These are phyloP conservation scores for Euphorbia corollata DNA, from an alignment of 441 rosid species.

Conservation along the genomic window DNA sequence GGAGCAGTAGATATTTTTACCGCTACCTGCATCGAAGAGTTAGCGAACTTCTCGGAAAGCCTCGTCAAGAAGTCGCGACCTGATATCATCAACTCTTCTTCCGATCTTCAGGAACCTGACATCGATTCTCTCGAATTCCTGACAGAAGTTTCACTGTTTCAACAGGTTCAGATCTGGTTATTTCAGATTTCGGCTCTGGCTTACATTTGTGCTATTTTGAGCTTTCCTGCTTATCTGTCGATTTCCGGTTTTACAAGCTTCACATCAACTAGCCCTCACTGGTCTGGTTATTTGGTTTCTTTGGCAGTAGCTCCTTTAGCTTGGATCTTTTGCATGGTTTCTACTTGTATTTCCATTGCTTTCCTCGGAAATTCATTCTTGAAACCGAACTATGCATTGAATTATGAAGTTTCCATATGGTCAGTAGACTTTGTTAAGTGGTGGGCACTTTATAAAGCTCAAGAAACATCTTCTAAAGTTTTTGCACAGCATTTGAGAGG, in stretches of 20 bases:
- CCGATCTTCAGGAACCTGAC: slow-evolving; percentile 28
- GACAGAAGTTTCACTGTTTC: slow-evolving; percentile 36
- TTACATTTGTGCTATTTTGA: slow-evolving; percentile 36
- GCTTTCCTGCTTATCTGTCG: slow-evolving; percentile 49
- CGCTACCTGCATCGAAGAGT: slow-evolving; percentile 55
- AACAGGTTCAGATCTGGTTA: slow-evolving; percentile 34
- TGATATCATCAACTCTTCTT: slow-evolving; percentile 25
- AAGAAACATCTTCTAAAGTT: slow-evolving; percentile 52
- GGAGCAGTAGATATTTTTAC: slow-evolving; percentile 73
- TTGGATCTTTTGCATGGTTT: slow-evolving; percentile 52
- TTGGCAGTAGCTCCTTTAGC: slow-evolving; percentile 51
- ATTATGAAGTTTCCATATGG: slow-evolving; percentile 50
- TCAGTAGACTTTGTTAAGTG: slow-evolving; percentile 53
- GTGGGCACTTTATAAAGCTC: slow-evolving; percentile 73
- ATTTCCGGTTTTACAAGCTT: slow-evolving; percentile 36
- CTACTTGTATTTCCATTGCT: slow-evolving; percentile 38
- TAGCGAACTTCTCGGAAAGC: slow-evolving; percentile 55
- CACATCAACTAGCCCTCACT: slow-evolving; percentile 22
- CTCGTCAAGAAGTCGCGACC: slow-evolving; percentile 46
- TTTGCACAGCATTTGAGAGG: slow-evolving; percentile 61
- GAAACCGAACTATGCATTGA: slow-evolving; percentile 48
- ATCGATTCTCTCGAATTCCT: slow-evolving; percentile 25
- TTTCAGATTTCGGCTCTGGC: slow-evolving; percentile 47
- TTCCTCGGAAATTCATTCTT: slow-evolving; percentile 56
- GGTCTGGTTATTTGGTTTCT: slow-evolving; percentile 29